Base-by-base conservation (phyloP, 768 basidiomycete genomes). In the Suillus lakei region DNA sequence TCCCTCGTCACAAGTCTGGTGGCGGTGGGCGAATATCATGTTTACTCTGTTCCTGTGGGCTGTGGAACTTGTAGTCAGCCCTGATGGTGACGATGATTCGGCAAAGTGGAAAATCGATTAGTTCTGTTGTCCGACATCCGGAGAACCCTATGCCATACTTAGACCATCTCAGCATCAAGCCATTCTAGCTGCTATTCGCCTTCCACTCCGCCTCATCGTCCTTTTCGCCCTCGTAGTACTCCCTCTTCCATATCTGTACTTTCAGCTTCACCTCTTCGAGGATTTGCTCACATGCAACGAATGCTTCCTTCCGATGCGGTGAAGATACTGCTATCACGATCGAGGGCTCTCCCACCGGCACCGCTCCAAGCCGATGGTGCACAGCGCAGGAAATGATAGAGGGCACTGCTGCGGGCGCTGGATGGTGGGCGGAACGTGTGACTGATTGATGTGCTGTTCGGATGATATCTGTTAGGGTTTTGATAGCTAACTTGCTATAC, bases 221-320 rank as follows among this genome's bases (percentile, higher is more conserved):
- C 59, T 76, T 75, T 69, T 87, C 85, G 8, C 87, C 91, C 71
- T 90, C 90, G 70, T 96, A 96, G 72, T 86, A 92, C 73, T 96
- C 95, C 70, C 91, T 80, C 80, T 97, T 96, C 95, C 95, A 97
- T 68, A 96, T 91, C 76, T 93, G 94, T 48, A 85, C 93, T 71
- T 86, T 90, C 66, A 77, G 78, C 80, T 97, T 97, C 63, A 96
- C 89, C 64, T 89, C 85, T 75, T 97, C 95, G n/a, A 97, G 82
- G 65, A 96, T 87, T 70, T 81, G 86, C 76, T 95, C 93, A 74
- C 92, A 93, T 21, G 88, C 89, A 60, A 82, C 76, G 73, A 95
- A 95, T 8, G 92, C 89, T 72, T 93, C 92, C 69, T 87, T 89
- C 38, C 95, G 85, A 76, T 95, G 94, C 8, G 93, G 91, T 13